phyloP scores from a whole-genome alignment of 345 rosid genomes.

The Eutrema heterophyllum region DNA sequence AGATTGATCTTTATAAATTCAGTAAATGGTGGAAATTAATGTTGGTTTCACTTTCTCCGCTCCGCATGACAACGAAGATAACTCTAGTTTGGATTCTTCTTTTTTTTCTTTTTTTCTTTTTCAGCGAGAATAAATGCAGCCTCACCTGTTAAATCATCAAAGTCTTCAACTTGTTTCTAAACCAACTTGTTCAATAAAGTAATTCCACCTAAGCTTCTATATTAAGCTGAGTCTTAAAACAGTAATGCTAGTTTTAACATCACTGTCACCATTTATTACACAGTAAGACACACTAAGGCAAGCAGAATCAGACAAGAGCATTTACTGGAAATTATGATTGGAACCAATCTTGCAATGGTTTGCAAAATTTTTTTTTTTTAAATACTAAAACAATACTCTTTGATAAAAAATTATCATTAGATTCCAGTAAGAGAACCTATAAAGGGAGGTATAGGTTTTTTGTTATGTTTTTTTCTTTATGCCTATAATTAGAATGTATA shows the following conservation, averaged over 20 bases:
- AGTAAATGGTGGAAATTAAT: neutral
- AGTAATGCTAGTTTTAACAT: neutral
- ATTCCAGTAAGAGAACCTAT: neutral
- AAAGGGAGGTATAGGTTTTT: neutral
- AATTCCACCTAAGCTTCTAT: neutral
- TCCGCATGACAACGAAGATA: conserved; percentile 15
- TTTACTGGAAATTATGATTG: conserved; percentile 1
- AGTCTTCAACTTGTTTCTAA: neutral
- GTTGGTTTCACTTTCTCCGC: neutral
- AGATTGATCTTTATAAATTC: neutral
- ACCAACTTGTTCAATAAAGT: neutral
- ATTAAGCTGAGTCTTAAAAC: neutral
- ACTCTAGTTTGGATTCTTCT: conserved; percentile 4
- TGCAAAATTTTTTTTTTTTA: no score
- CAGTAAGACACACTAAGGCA: neutral
- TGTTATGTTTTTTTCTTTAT: neutral
- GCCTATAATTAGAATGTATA: neutral
- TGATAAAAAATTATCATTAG: neutral
- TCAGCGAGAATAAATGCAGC: conserved; percentile 6
- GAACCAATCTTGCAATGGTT: neutral
- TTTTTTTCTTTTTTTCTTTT: neutral
- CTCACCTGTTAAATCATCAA: conserved; percentile 16
- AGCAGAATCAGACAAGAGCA: neutral
- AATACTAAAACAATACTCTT: neutral
- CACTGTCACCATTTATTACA: neutral